phyloP scores from a whole-genome alignment of 257 asterid species.

The Ilex asprella region DNA sequence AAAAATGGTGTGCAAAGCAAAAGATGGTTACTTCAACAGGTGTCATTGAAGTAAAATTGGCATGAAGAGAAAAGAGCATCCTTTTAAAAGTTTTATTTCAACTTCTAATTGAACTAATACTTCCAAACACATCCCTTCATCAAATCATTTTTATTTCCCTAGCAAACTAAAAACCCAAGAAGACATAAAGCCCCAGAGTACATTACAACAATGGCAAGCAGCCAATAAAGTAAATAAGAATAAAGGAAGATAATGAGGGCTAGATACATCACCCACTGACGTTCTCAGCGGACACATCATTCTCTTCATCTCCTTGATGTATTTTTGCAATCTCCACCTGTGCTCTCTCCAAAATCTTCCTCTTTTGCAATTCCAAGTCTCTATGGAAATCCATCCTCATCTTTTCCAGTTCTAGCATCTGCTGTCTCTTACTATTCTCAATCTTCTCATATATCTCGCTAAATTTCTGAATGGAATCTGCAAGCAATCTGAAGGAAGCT shows the following conservation, averaged over 20 bases:
- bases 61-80: no score
- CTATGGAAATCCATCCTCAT: constrained; percentile 80
- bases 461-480: constrained; percentile 71
- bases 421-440: constrained; percentile 71
- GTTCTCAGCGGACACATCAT: constrained; percentile 41
- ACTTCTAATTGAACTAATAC: neutral
- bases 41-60: no score
- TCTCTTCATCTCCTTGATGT: constrained; percentile 56
- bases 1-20: no score
- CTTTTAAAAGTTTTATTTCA: no score
- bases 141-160: constrained; percentile 14
- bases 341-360: constrained; percentile 75
- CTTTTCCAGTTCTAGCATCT: constrained; percentile 72
- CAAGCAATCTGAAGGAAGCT: constrained; percentile 51
- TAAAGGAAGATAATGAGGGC: constrained; percentile 1
- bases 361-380: constrained; percentile 73
- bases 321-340: constrained; percentile 75
- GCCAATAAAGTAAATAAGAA: constrained; percentile 5
- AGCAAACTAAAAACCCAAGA: constrained; percentile 13
- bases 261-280: constrained; percentile 27
- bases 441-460: constrained; percentile 70
- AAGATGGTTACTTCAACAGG: no score
- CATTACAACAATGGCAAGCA: constrained; percentile 31
- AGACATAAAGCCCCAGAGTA: constrained; percentile 4
- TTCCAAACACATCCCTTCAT: constrained; percentile 9